Percentiles rank a stretch among this genome's conserved stretches.
These are phyloP conservation scores for Vanrija humicola DNA, from an alignment of 1,284 basidiomycete genomes.

Conservation along the genomic window DNA sequence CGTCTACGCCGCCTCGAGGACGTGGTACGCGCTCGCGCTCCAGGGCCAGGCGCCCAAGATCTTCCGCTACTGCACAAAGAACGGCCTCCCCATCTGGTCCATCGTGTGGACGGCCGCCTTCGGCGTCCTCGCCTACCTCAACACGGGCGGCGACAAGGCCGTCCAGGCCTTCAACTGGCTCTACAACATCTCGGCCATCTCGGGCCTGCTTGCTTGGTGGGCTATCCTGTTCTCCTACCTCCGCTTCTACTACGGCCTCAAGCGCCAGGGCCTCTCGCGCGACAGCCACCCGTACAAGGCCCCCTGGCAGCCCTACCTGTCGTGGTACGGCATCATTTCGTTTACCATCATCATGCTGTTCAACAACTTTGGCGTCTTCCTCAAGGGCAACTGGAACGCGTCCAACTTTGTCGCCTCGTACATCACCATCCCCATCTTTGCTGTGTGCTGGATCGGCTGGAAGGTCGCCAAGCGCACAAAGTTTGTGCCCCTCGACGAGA, in stretches of 20 bases:
- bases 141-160: constrained; percentile 35
- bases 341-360: constrained; percentile 38
- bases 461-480: constrained; percentile 58
- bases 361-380: constrained; percentile 55
- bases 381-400: constrained; percentile 56
- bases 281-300: constrained; percentile 56
- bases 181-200: constrained; percentile 64
- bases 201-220: constrained; percentile 65
- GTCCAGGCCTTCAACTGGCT: constrained; percentile 56
- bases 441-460: constrained; percentile 59
- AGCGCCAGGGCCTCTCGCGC: constrained; percentile 59
- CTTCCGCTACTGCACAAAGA: constrained; percentile 60
- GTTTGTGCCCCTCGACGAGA: constrained; percentile 55
- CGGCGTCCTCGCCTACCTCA: constrained; percentile 57
- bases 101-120: constrained; percentile 57
- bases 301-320: constrained; percentile 17
- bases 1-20: constrained; percentile 74
- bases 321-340: constrained; percentile 25
- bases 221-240: constrained; percentile 69
- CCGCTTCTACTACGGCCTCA: constrained; percentile 65
- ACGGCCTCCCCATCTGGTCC: constrained; percentile 65
- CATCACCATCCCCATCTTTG: constrained; percentile 34
- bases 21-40: constrained; percentile 74
- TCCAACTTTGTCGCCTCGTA: constrained; percentile 49
- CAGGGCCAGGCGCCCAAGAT: constrained; percentile 62